A percentile compares a stretch with the other conserved stretches of the same genome.
These are phyloP conservation scores for Pythium rhizo-oryzae DNA, from an alignment of 352 stramenopile genomes.

Conservation along the genomic window DNA sequence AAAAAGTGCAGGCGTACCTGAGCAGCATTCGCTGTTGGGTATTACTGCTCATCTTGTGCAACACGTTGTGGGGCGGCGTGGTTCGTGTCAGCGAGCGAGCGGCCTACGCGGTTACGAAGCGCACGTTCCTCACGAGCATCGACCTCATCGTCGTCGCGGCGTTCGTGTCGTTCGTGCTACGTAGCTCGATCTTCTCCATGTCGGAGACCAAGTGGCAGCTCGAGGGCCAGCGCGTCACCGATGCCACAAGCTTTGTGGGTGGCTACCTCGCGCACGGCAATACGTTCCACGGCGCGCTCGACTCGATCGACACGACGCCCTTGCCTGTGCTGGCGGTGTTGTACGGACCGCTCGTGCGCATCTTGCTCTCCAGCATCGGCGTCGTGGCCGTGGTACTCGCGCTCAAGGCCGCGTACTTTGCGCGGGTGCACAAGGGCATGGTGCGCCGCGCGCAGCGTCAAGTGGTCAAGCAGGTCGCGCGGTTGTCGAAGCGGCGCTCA, in stretches of 20 bases:
- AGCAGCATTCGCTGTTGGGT: constrained; percentile 33
- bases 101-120: constrained; percentile 21
- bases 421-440: not conserved
- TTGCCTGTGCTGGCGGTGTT: constrained; percentile 7
- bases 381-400: not conserved
- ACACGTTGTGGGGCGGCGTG: constrained; percentile 18
- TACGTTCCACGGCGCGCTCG: constrained; percentile 13
- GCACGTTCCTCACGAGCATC: constrained; percentile 30
- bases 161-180: constrained; percentile 15
- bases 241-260: constrained; percentile 23
- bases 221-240: constrained; percentile 26
- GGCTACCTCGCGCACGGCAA: constrained; percentile 27
- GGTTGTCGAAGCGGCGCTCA: constrained; percentile 1
- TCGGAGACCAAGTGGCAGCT: constrained; percentile 23
- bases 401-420: constrained; percentile 21
- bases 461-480: not conserved
- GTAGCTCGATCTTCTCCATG: constrained; percentile 25
- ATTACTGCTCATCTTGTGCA: constrained; percentile 20
- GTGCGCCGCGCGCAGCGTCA: not conserved
- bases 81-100: constrained; percentile 15
- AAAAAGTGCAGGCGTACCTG: constrained; percentile 26
- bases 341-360: constrained; percentile 20
- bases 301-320: constrained; percentile 22
- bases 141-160: constrained; percentile 16
- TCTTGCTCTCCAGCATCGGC: constrained; percentile 11